These are phyloP conservation scores for Trypanosoma cruzi DNA, from an alignment of 208 protist genomes.

Conservation along the genomic window DNA sequence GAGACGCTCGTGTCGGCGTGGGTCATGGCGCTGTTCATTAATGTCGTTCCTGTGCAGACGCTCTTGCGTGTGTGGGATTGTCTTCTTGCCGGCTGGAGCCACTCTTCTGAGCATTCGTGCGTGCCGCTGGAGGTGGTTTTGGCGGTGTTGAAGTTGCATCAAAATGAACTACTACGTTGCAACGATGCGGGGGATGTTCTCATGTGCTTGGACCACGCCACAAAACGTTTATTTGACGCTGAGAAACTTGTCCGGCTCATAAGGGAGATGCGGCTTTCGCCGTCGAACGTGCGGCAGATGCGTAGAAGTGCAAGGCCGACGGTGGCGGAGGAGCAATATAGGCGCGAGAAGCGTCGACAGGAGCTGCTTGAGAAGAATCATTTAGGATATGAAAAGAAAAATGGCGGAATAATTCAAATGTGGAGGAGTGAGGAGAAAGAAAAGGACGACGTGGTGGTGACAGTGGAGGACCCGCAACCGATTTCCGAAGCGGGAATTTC, in stretches of 20 bases:
- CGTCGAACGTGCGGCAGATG: slow-evolving; percentile 37
- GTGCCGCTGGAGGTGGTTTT: slow-evolving; percentile 56
- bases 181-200: slow-evolving; percentile 48
- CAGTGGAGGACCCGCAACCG: background rate
- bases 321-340: slow-evolving; percentile 31
- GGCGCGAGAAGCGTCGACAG: slow-evolving; percentile 20
- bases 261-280: slow-evolving; percentile 27
- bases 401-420: background rate
- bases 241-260: slow-evolving; percentile 34
- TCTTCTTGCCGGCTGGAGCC: slow-evolving; percentile 33
- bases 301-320: slow-evolving; percentile 34
- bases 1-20: slow-evolving; percentile 56
- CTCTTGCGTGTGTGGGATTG: slow-evolving; percentile 69
- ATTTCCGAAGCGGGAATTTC: background rate
- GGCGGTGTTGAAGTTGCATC: slow-evolving; percentile 50
- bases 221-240: slow-evolving; percentile 41
- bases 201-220: slow-evolving; percentile 29
- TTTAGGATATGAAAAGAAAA: background rate
- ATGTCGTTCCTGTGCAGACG: slow-evolving; percentile 56
- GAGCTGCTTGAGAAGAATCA: slow-evolving; percentile 9
- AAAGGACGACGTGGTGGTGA: background rate
- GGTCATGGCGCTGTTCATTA: slow-evolving; percentile 75
- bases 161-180: slow-evolving; percentile 30
- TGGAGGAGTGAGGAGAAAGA: background rate
- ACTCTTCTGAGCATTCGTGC: slow-evolving; percentile 24